phyloP scores from a whole-genome alignment of 129 eudicot species.

The Mikania micrantha region DNA sequence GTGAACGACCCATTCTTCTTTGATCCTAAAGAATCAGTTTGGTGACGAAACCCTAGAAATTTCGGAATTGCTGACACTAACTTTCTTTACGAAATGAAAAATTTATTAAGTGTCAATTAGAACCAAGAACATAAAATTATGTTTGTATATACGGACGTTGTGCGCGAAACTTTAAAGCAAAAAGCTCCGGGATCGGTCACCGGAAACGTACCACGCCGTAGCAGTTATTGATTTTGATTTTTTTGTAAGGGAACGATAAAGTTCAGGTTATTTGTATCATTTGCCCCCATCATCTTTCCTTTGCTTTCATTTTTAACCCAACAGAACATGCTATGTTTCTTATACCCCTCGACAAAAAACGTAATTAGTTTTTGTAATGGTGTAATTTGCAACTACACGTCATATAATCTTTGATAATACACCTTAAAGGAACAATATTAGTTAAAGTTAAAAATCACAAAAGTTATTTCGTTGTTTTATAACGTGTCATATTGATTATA shows the following conservation, averaged over 20 bases:
- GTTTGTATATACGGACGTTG: background rate
- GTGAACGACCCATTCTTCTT: conserved; percentile 71
- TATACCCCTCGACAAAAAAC: too few relatives aligned
- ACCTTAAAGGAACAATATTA: too few relatives aligned
- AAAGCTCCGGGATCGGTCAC: conserved; percentile 14
- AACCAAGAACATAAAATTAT: background rate
- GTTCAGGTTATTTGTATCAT: conserved; percentile 1
- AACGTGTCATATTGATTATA: too few relatives aligned
- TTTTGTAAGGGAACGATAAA: conserved; percentile 1
- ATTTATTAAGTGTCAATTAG: background rate
- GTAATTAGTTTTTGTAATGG: too few relatives aligned
- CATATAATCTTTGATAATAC: too few relatives aligned
- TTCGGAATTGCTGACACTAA: conserved; percentile 3
- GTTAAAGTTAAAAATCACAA: too few relatives aligned
- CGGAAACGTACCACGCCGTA: conserved; percentile 8
- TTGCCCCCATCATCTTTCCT: conserved; percentile 5
- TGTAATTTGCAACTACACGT: too few relatives aligned
- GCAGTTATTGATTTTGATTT: conserved; percentile 1
- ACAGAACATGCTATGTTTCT: too few relatives aligned
- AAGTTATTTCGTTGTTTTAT: too few relatives aligned
- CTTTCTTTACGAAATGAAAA: background rate
- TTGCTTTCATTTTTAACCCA: background rate
- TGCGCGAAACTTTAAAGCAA: background rate
- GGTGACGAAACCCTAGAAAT: conserved; percentile 28
- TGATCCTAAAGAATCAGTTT: background rate